Evolutionary conservation across 208 protist genomes (phyloP).

Genomic region (Crithidia fasciculata): DNA sequence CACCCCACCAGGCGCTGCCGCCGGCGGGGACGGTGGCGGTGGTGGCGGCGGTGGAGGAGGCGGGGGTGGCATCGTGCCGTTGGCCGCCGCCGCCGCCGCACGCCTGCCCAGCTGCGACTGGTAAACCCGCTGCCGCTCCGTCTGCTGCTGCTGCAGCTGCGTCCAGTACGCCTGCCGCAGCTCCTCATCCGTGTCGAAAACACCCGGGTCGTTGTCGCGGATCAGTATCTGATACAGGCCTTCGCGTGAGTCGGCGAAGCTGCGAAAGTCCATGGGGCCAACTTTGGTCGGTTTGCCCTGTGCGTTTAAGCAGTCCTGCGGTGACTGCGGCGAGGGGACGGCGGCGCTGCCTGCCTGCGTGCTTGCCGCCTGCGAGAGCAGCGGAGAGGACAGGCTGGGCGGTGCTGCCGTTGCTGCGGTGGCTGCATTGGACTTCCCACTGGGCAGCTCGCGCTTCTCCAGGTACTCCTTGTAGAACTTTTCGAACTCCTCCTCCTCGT

Average conservation of each 20-base stretch:
- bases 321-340: constrained; percentile 1
- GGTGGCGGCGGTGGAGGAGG: constrained; percentile 12
- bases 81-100: constrained; percentile 5
- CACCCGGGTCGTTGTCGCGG: constrained; percentile 60
- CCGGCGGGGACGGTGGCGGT: not conserved
- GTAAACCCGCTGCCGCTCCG: constrained; percentile 26
- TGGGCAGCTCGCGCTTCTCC: constrained; percentile 13
- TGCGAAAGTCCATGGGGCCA: constrained; percentile 41
- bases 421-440: not conserved
- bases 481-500: constrained; percentile 38
- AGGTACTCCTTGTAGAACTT: constrained; percentile 33
- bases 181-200: constrained; percentile 70
- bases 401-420: not conserved
- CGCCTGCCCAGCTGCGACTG: constrained; percentile 10
- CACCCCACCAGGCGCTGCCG: not conserved
- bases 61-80: constrained; percentile 9
- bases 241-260: constrained; percentile 61
- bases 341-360: not conserved
- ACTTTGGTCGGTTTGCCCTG: constrained; percentile 11
- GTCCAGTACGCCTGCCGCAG: constrained; percentile 59
- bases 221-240: constrained; percentile 74
- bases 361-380: not conserved
- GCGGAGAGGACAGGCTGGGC: not conserved
- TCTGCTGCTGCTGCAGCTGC: constrained; percentile 46
- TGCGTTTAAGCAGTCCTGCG: constrained; percentile 31